Evolutionary conservation across 2,329 filamentous ascomycete species (phyloP), one percentile per base, ranked within the genome.

Genomic region (Aspergillus spinulosporus): DNA sequence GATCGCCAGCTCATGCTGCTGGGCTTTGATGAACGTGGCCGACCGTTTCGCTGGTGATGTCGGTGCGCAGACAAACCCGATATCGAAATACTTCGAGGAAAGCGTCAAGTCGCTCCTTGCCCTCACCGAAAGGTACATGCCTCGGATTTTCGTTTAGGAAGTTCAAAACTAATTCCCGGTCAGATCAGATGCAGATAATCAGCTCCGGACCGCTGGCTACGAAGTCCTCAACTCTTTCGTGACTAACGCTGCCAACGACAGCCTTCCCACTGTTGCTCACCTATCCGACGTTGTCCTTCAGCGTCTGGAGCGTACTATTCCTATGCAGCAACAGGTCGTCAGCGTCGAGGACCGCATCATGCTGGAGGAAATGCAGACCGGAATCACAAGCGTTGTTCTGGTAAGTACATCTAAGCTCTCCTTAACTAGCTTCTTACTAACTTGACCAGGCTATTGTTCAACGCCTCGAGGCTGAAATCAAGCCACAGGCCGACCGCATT

Each of bases 1-100:
- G 84, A 99, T 99, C 87, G 94, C 93, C 32, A 87, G 91, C 54
- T 99, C 94, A 31, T 97, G 94, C 85, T 99, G 94, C 80, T 97
- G 95, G 94, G 92, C 94, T 34, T 79, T 99, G 64, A 97, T 99
- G 90, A 99, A 97, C 77, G 80, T 99, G 71, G 93, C 94, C 8
- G 94, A 99, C 72, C 88, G 92, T 59, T 99, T 97, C 72, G 90
- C 92, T 31, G 91, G 92, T 56, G 92, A 97, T 54, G 83, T 87
- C 54, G 90, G 90, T 49, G 88, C 87, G 59, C 80, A 88, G 66
- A 81, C 81, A 47, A 99, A 97, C 78, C 84, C 91, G 43, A 81
- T 99, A 49, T 96, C 92, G 2, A 86, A 88, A 60, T 91, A 97
- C 78, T 99, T 99, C 80, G 88, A 96, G 76, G 85, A 92, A 68